Conservation (phyloP, 192 early-diverging fungal species). For the Radiomyces spectabilis region DNA sequence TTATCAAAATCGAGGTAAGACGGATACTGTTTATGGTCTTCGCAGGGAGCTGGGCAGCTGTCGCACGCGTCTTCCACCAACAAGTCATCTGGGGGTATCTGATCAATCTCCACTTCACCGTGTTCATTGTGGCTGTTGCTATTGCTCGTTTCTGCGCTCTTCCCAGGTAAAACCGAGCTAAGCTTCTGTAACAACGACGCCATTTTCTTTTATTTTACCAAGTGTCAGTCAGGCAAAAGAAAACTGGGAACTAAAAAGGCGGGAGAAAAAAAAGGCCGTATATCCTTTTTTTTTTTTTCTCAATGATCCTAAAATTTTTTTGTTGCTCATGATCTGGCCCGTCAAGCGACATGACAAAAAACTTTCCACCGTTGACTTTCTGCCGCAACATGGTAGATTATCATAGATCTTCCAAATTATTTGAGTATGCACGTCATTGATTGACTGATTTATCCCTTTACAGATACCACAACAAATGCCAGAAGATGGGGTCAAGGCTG, state of each 20-base stretch:
- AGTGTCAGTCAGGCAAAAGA: neutral
- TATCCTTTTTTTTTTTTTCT: too few species aligned
- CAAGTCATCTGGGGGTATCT: constrained; percentile 15
- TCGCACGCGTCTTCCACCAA: constrained; percentile 26
- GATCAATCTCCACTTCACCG: constrained; percentile 15
- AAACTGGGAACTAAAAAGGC: neutral
- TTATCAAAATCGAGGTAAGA: constrained; percentile 45
- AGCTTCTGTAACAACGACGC: neutral
- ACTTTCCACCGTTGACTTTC: too few species aligned
- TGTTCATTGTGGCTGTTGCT: neutral
- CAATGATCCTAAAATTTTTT: too few species aligned
- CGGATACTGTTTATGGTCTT: constrained; percentile 40
- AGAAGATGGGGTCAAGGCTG: too few species aligned
- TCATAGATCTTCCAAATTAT: too few species aligned
- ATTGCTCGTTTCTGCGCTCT: neutral
- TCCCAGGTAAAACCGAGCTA: neutral
- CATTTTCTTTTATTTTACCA: neutral
- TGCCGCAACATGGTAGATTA: too few species aligned
- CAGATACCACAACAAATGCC: too few species aligned
- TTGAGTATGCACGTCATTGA: too few species aligned
- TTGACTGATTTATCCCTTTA: too few species aligned
- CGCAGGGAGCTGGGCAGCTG: constrained; percentile 36
- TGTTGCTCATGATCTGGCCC: too few species aligned
- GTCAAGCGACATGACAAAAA: too few species aligned
- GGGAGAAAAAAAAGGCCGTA: neutral